Evolutionary conservation across 345 rosid genomes (phyloP), one percentile per base, ranked within the genome.

Genomic region (Eutrema japonicum): DNA sequence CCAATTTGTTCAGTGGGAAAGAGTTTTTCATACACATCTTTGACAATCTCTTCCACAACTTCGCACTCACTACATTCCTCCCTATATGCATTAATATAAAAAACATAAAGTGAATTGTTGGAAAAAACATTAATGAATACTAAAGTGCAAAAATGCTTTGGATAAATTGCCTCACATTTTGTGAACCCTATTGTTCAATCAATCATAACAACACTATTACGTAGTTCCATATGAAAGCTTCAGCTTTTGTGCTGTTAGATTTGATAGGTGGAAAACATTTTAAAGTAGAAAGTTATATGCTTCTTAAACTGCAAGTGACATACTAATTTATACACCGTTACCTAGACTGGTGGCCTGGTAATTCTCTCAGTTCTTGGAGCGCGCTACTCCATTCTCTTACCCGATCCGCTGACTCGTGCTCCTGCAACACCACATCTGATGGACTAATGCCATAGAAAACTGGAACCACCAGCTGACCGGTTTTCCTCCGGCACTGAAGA

Each of bases 11-110:
- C 14, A 0, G 37, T 0, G 1, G 65, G 71, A 55, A 12, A 36
- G 2, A 73, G 65, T 9, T 55, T 46, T 4, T 12, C 32, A 35
- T 56, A 14, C 9, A 73, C 59, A 46, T 65, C 33, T 7, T 43
- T 45, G 42, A 56, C 58, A 48, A 73, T 57, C 51, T 54, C 71
- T 64, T 73, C 77, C 35, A 73, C 77, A 14, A 73, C 7, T 38
- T 64, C 35, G 0, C 29, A 3, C 5, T 73, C 77, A 14, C 40
- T 55, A 6, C 5, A 64, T 4, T 11, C 10, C 52, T 71, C 51
- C 50, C 68, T 71, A 68, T 60, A 60, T 59, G 11, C 59, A 59
- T 33, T 0, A 3, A 43, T 1, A 5, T n/a, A 26, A 22, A 52
- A 45, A 11, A 0, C 10, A 30, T 3, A 4, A 9, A 27, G 33